A percentile compares a stretch with the other conserved stretches of the same genome.
Conservation (phyloP, 208 protist genomes). For the Trypanosoma cruzi region DNA sequence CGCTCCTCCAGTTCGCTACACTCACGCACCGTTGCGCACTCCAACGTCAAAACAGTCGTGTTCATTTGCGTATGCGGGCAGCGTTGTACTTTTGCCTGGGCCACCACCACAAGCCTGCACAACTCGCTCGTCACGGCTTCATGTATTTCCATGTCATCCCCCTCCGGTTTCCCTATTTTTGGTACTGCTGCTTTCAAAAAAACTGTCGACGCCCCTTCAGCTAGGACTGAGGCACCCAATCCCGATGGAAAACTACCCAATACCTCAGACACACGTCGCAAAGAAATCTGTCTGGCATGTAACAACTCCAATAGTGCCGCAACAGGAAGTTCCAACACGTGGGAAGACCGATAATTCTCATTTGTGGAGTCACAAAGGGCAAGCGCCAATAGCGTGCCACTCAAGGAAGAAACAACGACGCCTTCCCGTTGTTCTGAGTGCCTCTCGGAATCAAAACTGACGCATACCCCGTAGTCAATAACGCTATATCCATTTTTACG, state of each 20-base stretch:
- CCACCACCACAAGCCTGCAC: conserved; percentile 38
- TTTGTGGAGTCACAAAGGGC: conserved; percentile 18
- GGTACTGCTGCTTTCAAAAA: conserved; percentile 21
- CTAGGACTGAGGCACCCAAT: background rate
- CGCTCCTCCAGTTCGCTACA: conserved; percentile 32
- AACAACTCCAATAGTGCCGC: conserved; percentile 23
- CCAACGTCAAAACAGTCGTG: conserved; percentile 8
- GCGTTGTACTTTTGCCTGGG: background rate
- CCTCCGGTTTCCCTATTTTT: background rate
- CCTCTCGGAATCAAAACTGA: background rate
- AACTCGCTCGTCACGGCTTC: conserved; percentile 46
- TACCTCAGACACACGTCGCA: conserved; percentile 6
- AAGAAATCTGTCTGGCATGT: conserved; percentile 6
- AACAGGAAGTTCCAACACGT: conserved; percentile 20
- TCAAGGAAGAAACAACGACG: conserved; percentile 17
- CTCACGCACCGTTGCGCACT: conserved; percentile 6
- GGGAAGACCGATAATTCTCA: background rate
- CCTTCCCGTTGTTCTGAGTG: background rate
- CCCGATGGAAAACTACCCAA: background rate
- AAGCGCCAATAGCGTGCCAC: conserved; percentile 24
- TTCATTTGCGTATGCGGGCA: background rate
- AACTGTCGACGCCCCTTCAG: conserved; percentile 4
- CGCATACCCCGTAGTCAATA: conserved; percentile 15
- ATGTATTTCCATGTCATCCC: conserved; percentile 35
- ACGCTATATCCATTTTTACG: conserved; percentile 3